Conservation (phyloP, 768 basidiomycete genomes). For the Leccinum uliginosum region DNA sequence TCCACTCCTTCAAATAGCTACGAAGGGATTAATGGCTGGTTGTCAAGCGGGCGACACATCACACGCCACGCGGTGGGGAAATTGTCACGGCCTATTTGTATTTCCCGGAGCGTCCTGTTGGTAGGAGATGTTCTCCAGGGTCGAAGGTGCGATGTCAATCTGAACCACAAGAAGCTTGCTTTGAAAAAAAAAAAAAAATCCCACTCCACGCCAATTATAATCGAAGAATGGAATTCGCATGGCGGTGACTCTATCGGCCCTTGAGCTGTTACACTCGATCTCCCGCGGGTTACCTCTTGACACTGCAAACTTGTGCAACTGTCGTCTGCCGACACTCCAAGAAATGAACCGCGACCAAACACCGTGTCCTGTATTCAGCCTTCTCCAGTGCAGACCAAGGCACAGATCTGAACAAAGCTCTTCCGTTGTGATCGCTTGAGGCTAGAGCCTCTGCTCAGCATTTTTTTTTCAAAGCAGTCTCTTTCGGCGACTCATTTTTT, state of each 20-base stretch:
- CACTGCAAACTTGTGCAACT: background rate
- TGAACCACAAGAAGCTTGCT: background rate
- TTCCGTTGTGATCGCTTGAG: background rate
- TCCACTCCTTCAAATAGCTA: background rate
- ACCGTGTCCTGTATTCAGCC: background rate
- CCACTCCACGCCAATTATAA: background rate
- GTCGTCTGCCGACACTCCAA: background rate
- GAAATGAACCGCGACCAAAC: background rate
- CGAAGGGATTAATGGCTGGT: background rate
- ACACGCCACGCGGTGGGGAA: background rate
- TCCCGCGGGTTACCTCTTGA: background rate
- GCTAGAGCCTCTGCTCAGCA: background rate
- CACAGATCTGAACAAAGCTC: background rate
- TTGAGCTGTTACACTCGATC: background rate
- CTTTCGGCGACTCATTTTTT: background rate
- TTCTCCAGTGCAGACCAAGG: background rate
- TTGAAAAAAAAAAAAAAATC: background rate
- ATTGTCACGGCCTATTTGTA: background rate
- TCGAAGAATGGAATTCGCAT: conserved; percentile 4
- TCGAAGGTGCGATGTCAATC: background rate
- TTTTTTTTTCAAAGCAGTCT: background rate
- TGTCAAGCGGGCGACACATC: conserved; percentile 1
- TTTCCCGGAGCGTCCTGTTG: background rate
- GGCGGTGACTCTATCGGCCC: conserved; percentile 1
- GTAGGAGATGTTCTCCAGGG: background rate